These are phyloP conservation scores for Daedalea quercina DNA, from an alignment of 768 basidiomycete species.

Conservation along the genomic window DNA sequence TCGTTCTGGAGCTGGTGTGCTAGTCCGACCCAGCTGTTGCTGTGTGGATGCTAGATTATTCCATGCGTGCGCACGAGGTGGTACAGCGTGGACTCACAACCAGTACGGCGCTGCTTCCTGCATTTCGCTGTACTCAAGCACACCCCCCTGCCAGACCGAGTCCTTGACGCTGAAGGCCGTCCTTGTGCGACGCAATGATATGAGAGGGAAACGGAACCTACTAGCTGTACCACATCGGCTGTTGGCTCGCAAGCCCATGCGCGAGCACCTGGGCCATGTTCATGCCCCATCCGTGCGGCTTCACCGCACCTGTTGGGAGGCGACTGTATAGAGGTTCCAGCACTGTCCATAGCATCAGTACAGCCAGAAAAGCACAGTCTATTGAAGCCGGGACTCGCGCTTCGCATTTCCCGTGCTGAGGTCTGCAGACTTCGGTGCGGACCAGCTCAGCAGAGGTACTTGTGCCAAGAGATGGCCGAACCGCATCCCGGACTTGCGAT, in stretches of 20 bases:
- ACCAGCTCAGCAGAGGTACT: too few relatives aligned
- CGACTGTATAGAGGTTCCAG: not conserved
- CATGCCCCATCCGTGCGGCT: not conserved
- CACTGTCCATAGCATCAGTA: not conserved
- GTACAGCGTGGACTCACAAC: not conserved
- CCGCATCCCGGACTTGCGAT: too few relatives aligned
- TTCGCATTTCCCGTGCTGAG: too few relatives aligned
- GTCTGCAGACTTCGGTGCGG: too few relatives aligned
- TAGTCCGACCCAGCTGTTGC: conserved; percentile 1
- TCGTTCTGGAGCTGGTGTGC: not conserved
- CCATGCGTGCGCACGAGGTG: not conserved
- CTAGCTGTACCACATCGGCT: conserved; percentile 1
- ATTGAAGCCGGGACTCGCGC: too few relatives aligned
- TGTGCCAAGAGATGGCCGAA: too few relatives aligned
- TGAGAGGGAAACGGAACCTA: too few relatives aligned
- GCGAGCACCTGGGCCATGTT: conserved; percentile 1
- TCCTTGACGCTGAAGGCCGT: not conserved
- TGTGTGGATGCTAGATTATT: not conserved
- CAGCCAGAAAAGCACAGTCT: too few relatives aligned
- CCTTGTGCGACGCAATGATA: not conserved
- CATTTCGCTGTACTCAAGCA: conserved; percentile 1
- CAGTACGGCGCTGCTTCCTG: conserved; percentile 2
- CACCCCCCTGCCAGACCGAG: not conserved
- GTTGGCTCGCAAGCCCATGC: not conserved
- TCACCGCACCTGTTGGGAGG: not conserved